Evolutionary conservation across 176 grass and related monocot species (phyloP).

Genomic region (maize (Zea mays)): DNA sequence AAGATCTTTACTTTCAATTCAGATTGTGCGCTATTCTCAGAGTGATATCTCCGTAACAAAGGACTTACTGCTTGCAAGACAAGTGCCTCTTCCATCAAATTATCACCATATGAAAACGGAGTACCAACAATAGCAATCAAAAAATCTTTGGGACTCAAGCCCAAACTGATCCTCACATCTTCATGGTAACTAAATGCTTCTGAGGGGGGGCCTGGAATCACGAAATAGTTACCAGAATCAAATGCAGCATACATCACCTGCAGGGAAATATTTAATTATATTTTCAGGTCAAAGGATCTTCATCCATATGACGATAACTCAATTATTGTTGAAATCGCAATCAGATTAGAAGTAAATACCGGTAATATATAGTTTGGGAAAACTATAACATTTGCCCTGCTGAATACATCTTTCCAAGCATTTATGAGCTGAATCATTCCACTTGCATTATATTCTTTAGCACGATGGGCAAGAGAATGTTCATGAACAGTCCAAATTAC

Average conservation of each 20-base stretch:
- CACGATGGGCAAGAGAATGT: conserved; percentile 59
- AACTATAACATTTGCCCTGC: conserved; percentile 79
- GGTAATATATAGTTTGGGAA: conserved; percentile 84
- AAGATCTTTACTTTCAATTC: conserved; percentile 73
- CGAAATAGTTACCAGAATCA: conserved; percentile 90
- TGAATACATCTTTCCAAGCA: conserved; percentile 84
- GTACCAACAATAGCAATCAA: conserved; percentile 77
- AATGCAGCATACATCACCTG: no score
- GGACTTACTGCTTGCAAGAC: conserved; percentile 73
- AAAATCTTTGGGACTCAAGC: conserved; percentile 65
- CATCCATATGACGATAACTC: conserved; percentile 29
- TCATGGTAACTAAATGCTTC: conserved; percentile 52
- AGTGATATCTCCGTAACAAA: conserved; percentile 60
- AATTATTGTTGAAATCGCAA: conserved; percentile 3
- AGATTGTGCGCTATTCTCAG: conserved; percentile 53
- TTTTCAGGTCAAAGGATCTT: conserved; percentile 31
- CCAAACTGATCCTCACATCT: conserved; percentile 46
- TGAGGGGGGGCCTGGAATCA: conserved; percentile 81
- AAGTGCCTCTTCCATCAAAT: conserved; percentile 81
- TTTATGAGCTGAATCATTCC: conserved; percentile 66
- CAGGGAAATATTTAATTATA: conserved; percentile 42
- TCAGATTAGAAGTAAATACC: conserved; percentile 57
- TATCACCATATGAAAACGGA: conserved; percentile 73
- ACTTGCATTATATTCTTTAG: conserved; percentile 61
- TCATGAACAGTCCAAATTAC: conserved; percentile 95